Evolutionary conservation across 1,139 yeast genomes (phyloP).

Genomic region (Geotrichum restrictum): DNA sequence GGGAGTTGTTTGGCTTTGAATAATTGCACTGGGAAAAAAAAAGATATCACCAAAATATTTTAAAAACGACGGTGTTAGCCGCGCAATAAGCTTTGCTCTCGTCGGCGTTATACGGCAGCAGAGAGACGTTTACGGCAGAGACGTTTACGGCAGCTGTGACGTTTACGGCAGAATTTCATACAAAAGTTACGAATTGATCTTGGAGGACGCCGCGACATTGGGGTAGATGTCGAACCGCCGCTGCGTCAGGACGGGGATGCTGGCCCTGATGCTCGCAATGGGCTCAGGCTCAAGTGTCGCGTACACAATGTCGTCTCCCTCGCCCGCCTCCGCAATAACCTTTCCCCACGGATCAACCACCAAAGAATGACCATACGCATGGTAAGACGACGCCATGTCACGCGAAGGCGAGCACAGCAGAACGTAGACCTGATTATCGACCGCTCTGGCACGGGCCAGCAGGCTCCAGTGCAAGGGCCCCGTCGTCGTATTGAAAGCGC

Average conservation of each 20-base stretch:
- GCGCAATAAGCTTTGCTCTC: no score
- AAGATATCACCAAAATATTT: background rate
- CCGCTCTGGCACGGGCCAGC: slow-evolving; percentile 79
- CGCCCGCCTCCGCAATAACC: slow-evolving; percentile 76
- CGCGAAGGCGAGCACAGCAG: slow-evolving; percentile 87
- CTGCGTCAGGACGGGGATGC: slow-evolving; percentile 75
- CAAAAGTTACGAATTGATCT: slow-evolving; percentile 1
- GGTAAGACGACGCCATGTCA: slow-evolving; percentile 66
- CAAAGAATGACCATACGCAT: slow-evolving; percentile 88
- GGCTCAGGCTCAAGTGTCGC: slow-evolving; percentile 71
- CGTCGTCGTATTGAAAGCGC: slow-evolving; percentile 92
- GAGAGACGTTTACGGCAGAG: no score
- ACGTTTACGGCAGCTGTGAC: no score
- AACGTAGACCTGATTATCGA: slow-evolving; percentile 81
- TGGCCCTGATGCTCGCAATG: slow-evolving; percentile 58
- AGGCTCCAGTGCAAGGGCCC: slow-evolving; percentile 95
- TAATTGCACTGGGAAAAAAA: background rate
- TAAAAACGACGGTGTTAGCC: background rate
- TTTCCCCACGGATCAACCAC: slow-evolving; percentile 86
- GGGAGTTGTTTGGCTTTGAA: no score
- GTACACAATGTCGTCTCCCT: slow-evolving; percentile 73
- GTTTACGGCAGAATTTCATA: no score
- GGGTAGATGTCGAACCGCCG: slow-evolving; percentile 82
- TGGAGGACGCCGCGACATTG: slow-evolving; percentile 44
- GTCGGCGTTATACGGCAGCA: no score